A percentile compares a stretch with the other conserved stretches of the same genome.
phyloP scores from a whole-genome alignment of 805 yeast species.

The Metschnikowia baotianmanensis region DNA sequence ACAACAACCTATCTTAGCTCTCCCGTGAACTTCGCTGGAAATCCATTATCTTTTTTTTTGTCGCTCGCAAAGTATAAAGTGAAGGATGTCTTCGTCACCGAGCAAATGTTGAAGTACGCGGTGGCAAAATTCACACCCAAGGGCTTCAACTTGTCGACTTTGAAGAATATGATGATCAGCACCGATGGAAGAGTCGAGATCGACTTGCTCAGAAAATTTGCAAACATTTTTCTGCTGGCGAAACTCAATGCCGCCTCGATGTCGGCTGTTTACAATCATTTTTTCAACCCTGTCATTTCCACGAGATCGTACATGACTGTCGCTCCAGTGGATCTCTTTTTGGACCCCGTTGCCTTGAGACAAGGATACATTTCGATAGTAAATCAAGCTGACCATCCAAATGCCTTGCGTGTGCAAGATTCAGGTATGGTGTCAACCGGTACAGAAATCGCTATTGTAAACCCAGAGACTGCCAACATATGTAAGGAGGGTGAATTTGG shows the following conservation, averaged over 20 bases:
- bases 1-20: constrained; percentile 79
- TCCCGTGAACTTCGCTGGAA: constrained; percentile 70
- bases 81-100: constrained; percentile 81
- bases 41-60: constrained; percentile 69
- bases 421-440: constrained; percentile 96
- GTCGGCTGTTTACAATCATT: constrained; percentile 74
- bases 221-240: constrained; percentile 61
- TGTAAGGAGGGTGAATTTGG: constrained; percentile 93
- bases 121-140: constrained; percentile 57
- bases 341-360: constrained; percentile 86
- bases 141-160: constrained; percentile 56
- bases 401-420: constrained; percentile 79
- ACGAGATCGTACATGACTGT: constrained; percentile 84
- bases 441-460: constrained; percentile 90
- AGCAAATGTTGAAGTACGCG: constrained; percentile 78
- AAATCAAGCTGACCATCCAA: constrained; percentile 65
- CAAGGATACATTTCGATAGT: constrained; percentile 83
- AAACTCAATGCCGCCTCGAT: constrained; percentile 66
- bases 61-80: constrained; percentile 74
- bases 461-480: constrained; percentile 80
- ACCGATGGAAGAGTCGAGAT: constrained; percentile 72
- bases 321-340: constrained; percentile 81
- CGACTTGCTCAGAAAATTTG: constrained; percentile 53
- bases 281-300: constrained; percentile 77
- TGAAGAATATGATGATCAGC: constrained; percentile 82